A percentile compares a stretch with the other conserved stretches of the same genome.
Evolutionary conservation across 176 grass and related monocot genomes (phyloP).

Genomic region (Avena eriantha): DNA sequence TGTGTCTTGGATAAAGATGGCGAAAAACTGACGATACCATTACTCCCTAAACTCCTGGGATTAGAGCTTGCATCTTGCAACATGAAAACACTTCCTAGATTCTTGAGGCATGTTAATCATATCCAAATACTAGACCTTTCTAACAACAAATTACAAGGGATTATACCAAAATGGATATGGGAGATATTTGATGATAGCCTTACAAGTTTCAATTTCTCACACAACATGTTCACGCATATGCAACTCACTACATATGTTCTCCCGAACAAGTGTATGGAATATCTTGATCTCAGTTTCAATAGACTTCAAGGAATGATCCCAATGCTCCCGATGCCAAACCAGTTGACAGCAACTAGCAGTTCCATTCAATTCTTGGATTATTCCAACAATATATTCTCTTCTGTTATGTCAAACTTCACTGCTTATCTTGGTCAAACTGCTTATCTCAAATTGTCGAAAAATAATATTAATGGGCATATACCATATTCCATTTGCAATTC

Average conservation of each 20-base stretch:
- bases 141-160: background rate
- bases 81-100: background rate
- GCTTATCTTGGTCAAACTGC: background rate
- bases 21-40: background rate
- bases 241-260: background rate
- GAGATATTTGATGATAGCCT: background rate
- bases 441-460: background rate
- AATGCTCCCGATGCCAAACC: background rate
- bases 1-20: background rate
- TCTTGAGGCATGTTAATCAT: background rate
- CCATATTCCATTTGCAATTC: slow-evolving; percentile 2
- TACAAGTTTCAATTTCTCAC: background rate
- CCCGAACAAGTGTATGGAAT: background rate
- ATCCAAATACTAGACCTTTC: slow-evolving; percentile 12
- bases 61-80: background rate
- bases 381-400: slow-evolving; percentile 22
- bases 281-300: background rate
- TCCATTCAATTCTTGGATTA: background rate
- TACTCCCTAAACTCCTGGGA: background rate
- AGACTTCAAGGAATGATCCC: background rate
- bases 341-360: background rate
- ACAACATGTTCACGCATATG: slow-evolving; percentile 15
- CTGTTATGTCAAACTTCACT: background rate
- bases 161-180: slow-evolving; percentile 42
- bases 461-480: slow-evolving; percentile 19